phyloP scores from a whole-genome alignment of 2,329 filamentous ascomycete species.

The Clarireedia homoeocarpa region DNA sequence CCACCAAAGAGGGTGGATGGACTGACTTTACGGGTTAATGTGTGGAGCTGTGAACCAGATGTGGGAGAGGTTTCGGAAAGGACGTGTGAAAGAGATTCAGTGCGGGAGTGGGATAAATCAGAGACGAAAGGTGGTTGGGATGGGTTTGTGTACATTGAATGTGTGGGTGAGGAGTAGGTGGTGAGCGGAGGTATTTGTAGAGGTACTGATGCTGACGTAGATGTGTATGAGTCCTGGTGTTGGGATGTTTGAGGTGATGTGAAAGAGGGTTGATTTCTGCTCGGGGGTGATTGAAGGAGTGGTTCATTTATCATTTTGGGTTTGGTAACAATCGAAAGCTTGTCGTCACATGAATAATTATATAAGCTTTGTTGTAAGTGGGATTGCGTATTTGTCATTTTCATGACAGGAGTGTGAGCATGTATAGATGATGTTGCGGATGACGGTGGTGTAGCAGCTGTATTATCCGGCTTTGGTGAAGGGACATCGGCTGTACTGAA shows the following conservation, averaged over 20 bases:
- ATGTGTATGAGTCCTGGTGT: neutral
- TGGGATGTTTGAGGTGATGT: neutral
- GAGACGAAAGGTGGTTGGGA: neutral
- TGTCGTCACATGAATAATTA: conserved; percentile 16
- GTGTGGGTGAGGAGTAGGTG: neutral
- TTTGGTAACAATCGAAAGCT: neutral
- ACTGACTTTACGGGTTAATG: conserved; percentile 30
- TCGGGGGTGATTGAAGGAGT: neutral
- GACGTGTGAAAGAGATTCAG: neutral
- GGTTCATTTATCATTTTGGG: neutral
- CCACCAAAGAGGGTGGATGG: conserved; percentile 49
- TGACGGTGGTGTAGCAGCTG: conserved; percentile 20
- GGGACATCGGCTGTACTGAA: conserved; percentile 41
- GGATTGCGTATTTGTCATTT: conserved; percentile 15
- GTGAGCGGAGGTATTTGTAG: neutral
- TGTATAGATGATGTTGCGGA: conserved; percentile 19
- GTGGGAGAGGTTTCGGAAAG: neutral
- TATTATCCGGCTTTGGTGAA: conserved; percentile 27
- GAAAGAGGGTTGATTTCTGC: neutral
- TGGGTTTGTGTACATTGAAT: neutral
- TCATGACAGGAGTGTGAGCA: conserved; percentile 3
- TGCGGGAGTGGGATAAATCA: neutral
- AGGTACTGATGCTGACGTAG: neutral
- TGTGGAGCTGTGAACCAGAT: neutral
- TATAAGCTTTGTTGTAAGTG: conserved; percentile 25